Base-by-base conservation (phyloP, 306 rosid genomes). In the Datisca glomerata region DNA sequence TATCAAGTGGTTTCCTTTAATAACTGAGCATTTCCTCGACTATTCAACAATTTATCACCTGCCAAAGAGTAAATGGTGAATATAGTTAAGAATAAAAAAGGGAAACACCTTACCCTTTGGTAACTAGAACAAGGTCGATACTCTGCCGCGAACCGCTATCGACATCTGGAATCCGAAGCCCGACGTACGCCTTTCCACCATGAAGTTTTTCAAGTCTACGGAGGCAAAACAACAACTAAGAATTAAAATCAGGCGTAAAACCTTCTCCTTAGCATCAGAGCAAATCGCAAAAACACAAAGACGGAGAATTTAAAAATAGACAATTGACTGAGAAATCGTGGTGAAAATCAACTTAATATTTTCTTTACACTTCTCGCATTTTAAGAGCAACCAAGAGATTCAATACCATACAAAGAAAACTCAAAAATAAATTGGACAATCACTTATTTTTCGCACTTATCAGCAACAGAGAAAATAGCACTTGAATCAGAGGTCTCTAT, bases 101-200 rank as follows among this genome's bases (percentile, higher is more conserved):
- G 3, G 13, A 13, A 8, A 53, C 15, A 22, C 6, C 24, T 45
- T 70, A 86, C 94, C 63, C 66, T 74, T 72, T 51, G 47, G 76
- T 72, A 59, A 61, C 52, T n/a, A 63, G 78, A 61, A 89, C 86
- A 13, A 77, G 39, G 55, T 89, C 86, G 67, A 89, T 77, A 47
- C 55, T 68, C 76, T 77, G 91, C 16, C 64, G 61, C 7, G 94
- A 57, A 45, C 75, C 66, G 24, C 84, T 58, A 46, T 83, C 95
- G n/a, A 93, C 81, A 55, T 89, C 97, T 1, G 98, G 98, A 59
- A 89, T 78, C 13, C 94, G 82, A 59, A 89, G 93, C 52, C 93
- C 98, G 2, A 68, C 74, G 44, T 55, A 72, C 8, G 69, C 84
- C 43, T 70, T 80, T 21, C 77, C 95, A 28, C 86, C 86, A 14